Conservation (phyloP, 768 basidiomycete genomes). For the Leccinum fibrillosum region DNA sequence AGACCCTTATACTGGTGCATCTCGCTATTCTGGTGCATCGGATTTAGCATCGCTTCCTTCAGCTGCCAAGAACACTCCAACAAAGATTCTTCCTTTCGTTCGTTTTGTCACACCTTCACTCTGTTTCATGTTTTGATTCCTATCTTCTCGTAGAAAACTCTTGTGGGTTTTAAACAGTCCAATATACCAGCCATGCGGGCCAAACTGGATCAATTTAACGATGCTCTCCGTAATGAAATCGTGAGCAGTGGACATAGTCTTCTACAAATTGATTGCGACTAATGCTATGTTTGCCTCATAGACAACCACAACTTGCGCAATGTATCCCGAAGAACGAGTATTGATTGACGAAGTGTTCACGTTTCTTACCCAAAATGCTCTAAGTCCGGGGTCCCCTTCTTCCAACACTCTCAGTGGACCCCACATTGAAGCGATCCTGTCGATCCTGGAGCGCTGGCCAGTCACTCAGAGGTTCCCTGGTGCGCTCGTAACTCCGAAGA, state of each 20-base stretch:
- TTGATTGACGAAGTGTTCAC: conserved; percentile 61
- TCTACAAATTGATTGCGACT: neutral
- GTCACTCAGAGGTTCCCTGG: conserved; percentile 68
- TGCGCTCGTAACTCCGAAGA: conserved; percentile 25
- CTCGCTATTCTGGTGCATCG: conserved; percentile 51
- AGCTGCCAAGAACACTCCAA: conserved; percentile 27
- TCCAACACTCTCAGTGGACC: conserved; percentile 36
- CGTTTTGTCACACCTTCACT: conserved; percentile 14
- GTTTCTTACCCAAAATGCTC: conserved; percentile 51
- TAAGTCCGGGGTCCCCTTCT: conserved; percentile 28
- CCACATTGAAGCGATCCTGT: conserved; percentile 61
- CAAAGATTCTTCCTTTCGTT: conserved; percentile 54
- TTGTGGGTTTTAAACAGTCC: conserved; percentile 82
- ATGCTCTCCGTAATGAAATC: conserved; percentile 61
- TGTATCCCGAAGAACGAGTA: conserved; percentile 61
- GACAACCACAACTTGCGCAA: conserved; percentile 70
- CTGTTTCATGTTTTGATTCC: neutral
- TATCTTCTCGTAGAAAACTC: conserved; percentile 44
- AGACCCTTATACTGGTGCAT: conserved; percentile 75
- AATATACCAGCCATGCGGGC: conserved; percentile 74
- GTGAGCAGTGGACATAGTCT: conserved; percentile 39
- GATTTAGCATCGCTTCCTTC: conserved; percentile 33
- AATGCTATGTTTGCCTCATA: conserved; percentile 23
- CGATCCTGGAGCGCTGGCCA: conserved; percentile 75
- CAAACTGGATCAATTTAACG: conserved; percentile 76